Base-by-base conservation (phyloP, 106 monocot genomes). In the Xerophyta viscosa region DNA sequence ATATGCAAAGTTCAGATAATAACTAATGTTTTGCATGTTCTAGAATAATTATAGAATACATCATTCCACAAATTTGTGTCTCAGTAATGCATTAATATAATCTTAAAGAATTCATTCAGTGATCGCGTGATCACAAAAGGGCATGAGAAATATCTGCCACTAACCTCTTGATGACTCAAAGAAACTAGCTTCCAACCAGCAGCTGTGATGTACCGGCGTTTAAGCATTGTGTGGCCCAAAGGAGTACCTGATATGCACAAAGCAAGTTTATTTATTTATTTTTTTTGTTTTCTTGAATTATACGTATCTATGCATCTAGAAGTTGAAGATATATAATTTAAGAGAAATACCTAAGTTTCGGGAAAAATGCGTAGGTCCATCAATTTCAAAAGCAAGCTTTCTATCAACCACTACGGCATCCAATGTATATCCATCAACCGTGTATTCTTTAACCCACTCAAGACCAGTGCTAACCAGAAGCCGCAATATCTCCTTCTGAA, bases 371-470 rank as follows among this genome's bases (percentile, higher is more conserved):
- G 90, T 71, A 0, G 82, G 90, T 7, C 98, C 98, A 67, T 98
- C 90, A 36, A 98, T 90, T 72, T 98, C 98, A 71, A 98, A 86
- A 23, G 90, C 98, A 53, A 98, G 85, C 50, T 80, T 90, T 41
- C 54, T 66, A 20, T 90, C 77, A 37, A 86, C 29, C 37, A 98
- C 15, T 5, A 80, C 98, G 3, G 89, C 76, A 68, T 98, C 98
- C 41, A 98, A 67, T 11, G 90, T 98, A 71, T 90, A 98, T 9
- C 90, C 82, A 70, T 83, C 90, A 29, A 98, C 51, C 21, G 42
- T 28, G 58, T 82, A 90, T 64, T 98, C 98, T 58, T 46, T 78
- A 0, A 67, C 69, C 86, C 89, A 98, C n/a, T 90, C 77, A 44
- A 83, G 79, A 1, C 98, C 98, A 6, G 98, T 98, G 61, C 89